Conservation (phyloP, 2,329 filamentous ascomycete species). For the Simplicillium sp. region DNA sequence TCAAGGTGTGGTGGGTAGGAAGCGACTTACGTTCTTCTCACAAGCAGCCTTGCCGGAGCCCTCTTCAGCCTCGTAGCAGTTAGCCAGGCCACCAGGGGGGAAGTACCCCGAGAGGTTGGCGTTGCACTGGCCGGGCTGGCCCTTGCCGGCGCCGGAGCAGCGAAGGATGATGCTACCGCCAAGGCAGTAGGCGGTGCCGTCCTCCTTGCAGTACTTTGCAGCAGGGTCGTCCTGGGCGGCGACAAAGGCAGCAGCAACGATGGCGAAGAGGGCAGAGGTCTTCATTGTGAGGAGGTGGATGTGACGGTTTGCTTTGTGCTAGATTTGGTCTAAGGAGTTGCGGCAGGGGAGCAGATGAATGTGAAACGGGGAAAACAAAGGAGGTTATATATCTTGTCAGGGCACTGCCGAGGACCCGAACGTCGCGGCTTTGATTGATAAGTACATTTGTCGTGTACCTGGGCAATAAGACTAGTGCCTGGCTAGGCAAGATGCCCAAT, state of each 20-base stretch:
- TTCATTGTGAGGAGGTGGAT: conserved; percentile 1
- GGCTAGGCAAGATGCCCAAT: too few species aligned
- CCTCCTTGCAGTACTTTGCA: conserved; percentile 25
- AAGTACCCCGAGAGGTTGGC: conserved; percentile 32
- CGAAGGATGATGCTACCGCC: conserved; percentile 36
- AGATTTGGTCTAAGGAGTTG: background rate
- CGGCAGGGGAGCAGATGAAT: too few species aligned
- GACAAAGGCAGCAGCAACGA: background rate
- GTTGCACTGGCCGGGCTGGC: conserved; percentile 30
- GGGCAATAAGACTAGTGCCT: too few species aligned
- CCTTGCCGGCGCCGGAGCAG: conserved; percentile 25
- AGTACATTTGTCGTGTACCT: too few species aligned
- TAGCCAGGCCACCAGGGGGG: conserved; percentile 23
- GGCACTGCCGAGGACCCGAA: too few species aligned
- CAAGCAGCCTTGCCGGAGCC: conserved; percentile 34
- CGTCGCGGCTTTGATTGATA: too few species aligned
- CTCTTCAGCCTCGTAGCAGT: conserved; percentile 29
- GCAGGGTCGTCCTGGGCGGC: background rate
- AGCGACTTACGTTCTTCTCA: conserved; percentile 29
- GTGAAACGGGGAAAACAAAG: too few species aligned
- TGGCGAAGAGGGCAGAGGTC: background rate
- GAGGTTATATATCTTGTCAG: too few species aligned
- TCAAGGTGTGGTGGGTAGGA: conserved; percentile 1
- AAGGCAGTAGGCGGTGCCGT: conserved; percentile 31
- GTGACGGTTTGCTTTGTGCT: background rate